Percentiles rank a stretch among this genome's conserved stretches.
phyloP scores from a whole-genome alignment of 2,329 filamentous ascomycete genomes.

The Davidsoniella australis region DNA sequence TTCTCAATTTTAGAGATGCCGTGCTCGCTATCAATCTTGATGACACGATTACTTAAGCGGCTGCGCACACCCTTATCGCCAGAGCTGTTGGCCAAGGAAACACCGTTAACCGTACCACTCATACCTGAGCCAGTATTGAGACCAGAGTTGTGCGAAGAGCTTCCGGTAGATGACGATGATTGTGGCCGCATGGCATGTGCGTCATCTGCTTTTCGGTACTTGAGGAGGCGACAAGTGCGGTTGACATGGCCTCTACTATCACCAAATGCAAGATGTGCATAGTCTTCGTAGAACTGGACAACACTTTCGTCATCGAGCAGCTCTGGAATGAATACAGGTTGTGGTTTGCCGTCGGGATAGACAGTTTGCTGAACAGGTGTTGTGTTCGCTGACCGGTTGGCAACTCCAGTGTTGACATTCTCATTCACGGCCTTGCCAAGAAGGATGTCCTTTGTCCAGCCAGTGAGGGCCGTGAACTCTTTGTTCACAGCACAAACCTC shows the following conservation, averaged over 20 bases:
- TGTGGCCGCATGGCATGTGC: not conserved
- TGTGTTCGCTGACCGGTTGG: slow-evolving; percentile 31
- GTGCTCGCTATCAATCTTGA: slow-evolving; percentile 51
- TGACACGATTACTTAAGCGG: slow-evolving; percentile 42
- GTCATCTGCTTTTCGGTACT: slow-evolving; percentile 46
- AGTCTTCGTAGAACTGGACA: slow-evolving; percentile 90
- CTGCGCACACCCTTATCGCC: slow-evolving; percentile 21
- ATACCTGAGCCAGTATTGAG: not conserved
- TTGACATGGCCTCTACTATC: slow-evolving; percentile 76
- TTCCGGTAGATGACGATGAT: slow-evolving; percentile 12
- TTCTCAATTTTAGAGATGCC: slow-evolving; percentile 69
- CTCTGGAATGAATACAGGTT: slow-evolving; percentile 81
- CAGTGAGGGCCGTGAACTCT: slow-evolving; percentile 89
- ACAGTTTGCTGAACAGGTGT: slow-evolving; percentile 26
- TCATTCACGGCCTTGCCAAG: slow-evolving; percentile 75
- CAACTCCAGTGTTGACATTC: slow-evolving; percentile 61
- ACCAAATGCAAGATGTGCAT: slow-evolving; percentile 79
- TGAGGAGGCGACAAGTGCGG: slow-evolving; percentile 69
- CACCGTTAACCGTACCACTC: slow-evolving; percentile 9
- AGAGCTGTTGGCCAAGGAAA: slow-evolving; percentile 11
- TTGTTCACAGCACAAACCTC: slow-evolving; percentile 93
- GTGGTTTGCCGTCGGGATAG: slow-evolving; percentile 33
- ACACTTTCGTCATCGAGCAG: slow-evolving; percentile 86
- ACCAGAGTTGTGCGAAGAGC: not conserved
- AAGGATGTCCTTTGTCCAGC: slow-evolving; percentile 81